A percentile compares a stretch with the other conserved stretches of the same genome.
Evolutionary conservation across 768 basidiomycete genomes (phyloP).

Genomic region (Jaapia argillacea): DNA sequence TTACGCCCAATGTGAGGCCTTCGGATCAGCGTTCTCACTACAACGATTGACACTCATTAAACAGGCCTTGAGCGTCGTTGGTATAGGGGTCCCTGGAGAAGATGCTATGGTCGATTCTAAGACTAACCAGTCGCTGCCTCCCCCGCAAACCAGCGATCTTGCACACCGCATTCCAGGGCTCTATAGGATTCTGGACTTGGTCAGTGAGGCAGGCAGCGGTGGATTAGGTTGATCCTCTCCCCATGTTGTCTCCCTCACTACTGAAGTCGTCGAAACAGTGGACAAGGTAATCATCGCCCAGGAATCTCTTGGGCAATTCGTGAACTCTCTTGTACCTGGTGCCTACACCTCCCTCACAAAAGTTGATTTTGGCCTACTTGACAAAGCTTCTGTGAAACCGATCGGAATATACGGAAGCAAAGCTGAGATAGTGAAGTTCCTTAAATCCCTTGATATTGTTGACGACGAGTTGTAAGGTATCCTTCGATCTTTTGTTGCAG

Average conservation of each 20-base stretch:
- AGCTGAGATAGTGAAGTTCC: constrained; percentile 35
- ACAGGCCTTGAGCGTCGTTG: too few relatives aligned
- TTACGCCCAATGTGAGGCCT: too few relatives aligned
- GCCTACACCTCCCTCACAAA: constrained; percentile 44
- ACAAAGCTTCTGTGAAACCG: constrained; percentile 34
- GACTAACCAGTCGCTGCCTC: too few relatives aligned
- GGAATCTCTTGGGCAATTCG: constrained; percentile 34
- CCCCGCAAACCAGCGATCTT: constrained; percentile 6
- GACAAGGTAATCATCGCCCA: constrained; percentile 57
- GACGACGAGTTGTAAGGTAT: constrained; percentile 29
- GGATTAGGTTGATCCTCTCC: constrained; percentile 32
- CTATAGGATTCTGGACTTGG: constrained; percentile 44
- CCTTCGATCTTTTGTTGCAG: too few relatives aligned
- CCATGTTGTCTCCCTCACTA: neutral
- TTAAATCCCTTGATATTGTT: constrained; percentile 25
- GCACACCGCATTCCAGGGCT: constrained; percentile 27
- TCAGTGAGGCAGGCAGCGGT: constrained; percentile 38
- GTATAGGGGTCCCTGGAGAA: too few relatives aligned
- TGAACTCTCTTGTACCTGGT: constrained; percentile 37
- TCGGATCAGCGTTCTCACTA: too few relatives aligned
- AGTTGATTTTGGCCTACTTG: constrained; percentile 45
- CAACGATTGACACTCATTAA: too few relatives aligned
- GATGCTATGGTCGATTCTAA: too few relatives aligned
- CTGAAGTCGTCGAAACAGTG: constrained; percentile 22
- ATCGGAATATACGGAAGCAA: constrained; percentile 51